phyloP scores from a whole-genome alignment of 2,329 filamentous ascomycete genomes.

The Samsoniella hepiali region DNA sequence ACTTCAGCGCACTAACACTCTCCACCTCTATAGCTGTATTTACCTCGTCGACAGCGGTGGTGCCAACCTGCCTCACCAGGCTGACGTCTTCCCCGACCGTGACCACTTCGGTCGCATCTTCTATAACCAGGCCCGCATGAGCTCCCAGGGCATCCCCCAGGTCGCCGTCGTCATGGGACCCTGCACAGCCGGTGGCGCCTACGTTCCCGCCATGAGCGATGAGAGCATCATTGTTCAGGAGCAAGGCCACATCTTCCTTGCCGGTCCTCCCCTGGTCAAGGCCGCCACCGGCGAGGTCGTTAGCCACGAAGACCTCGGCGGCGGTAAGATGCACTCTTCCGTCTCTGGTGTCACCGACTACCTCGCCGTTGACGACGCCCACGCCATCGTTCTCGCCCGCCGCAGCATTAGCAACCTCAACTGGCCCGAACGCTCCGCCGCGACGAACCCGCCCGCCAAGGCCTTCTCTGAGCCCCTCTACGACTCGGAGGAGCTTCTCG shows the following conservation, averaged over 20 bases:
- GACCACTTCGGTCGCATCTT: constrained; percentile 98
- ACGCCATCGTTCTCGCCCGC: constrained; percentile 81
- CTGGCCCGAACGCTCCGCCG: constrained; percentile 60
- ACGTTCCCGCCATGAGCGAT: constrained; percentile 96
- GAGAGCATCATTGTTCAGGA: constrained; percentile 95
- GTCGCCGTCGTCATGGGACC: constrained; percentile 96
- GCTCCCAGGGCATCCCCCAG: constrained; percentile 81
- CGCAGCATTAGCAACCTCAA: constrained; percentile 86
- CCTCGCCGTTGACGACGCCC: constrained; percentile 88
- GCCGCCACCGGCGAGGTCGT: constrained; percentile 93
- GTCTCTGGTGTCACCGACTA: constrained; percentile 95
- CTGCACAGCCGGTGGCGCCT: constrained; percentile 92
- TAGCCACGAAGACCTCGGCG: constrained; percentile 84
- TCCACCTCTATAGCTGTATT: constrained; percentile 59
- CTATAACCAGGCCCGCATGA: constrained; percentile 97
- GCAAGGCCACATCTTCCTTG: constrained; percentile 96
- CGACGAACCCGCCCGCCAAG: constrained; percentile 35
- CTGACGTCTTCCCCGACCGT: constrained; percentile 90
- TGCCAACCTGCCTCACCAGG: constrained; percentile 91
- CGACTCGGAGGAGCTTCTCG: constrained; percentile 73
- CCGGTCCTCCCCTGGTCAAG: constrained; percentile 90
- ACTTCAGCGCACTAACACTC: constrained; percentile 4
- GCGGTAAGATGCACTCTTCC: constrained; percentile 83
- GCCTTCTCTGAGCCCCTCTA: constrained; percentile 74
- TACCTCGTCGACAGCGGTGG: constrained; percentile 96